phyloP scores from a whole-genome alignment of 2,329 filamentous ascomycete genomes.

The Calonectria naviculata region DNA sequence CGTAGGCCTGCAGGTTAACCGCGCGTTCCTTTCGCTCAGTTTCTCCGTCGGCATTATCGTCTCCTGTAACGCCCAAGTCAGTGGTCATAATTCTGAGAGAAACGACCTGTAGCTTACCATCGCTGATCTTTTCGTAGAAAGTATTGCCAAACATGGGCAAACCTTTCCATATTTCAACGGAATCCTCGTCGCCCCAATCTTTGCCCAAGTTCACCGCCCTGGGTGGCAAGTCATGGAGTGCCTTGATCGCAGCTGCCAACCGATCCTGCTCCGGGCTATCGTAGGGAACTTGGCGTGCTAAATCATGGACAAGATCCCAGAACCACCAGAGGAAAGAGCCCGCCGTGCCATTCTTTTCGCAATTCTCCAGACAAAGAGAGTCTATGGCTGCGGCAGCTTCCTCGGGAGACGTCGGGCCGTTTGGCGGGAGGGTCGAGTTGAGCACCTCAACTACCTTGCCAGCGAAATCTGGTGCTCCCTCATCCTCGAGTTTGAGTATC shows the following conservation, averaged over 20 bases:
- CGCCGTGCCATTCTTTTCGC: not conserved
- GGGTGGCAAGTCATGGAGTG: conserved; percentile 11
- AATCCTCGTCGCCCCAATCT: not conserved
- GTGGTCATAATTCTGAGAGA: too few species aligned
- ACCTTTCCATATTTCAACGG: conserved; percentile 5
- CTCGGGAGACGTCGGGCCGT: not conserved
- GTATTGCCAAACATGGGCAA: conserved; percentile 19
- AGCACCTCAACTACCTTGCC: conserved; percentile 15
- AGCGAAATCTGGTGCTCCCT: conserved; percentile 16
- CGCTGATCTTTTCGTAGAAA: conserved; percentile 14
- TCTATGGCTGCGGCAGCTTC: conserved; percentile 19
- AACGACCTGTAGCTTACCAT: not conserved
- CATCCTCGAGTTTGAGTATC: conserved; percentile 10
- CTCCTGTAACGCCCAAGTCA: not conserved
- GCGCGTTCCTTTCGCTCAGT: not conserved
- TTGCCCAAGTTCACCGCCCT: not conserved
- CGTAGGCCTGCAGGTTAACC: conserved; percentile 21
- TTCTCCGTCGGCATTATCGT: not conserved
- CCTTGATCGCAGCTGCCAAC: conserved; percentile 16
- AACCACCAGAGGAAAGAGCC: conserved; percentile 34
- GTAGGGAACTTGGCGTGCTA: conserved; percentile 33
- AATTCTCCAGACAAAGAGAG: not conserved
- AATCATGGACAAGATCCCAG: conserved; percentile 35
- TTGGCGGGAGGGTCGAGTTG: conserved; percentile 1
- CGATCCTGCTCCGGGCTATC: conserved; percentile 27